Conservation (phyloP, 306 rosid species). For the Cucumis sativus region DNA sequence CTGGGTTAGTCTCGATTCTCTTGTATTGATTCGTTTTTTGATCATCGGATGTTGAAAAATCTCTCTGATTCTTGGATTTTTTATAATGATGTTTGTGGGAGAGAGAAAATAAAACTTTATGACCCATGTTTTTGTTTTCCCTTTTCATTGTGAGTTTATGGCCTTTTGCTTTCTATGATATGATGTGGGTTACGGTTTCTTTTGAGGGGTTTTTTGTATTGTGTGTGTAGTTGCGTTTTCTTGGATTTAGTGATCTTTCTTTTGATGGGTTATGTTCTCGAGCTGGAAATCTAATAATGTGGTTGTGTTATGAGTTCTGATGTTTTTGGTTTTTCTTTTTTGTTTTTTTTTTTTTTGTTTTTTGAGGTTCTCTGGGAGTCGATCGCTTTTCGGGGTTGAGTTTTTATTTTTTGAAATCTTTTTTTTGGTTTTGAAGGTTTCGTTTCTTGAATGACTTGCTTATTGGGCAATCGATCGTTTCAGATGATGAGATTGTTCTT, state of each 20-base stretch:
- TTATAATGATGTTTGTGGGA: not conserved
- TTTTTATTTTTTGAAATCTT: not conserved
- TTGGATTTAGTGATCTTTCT: not conserved
- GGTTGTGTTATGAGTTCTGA: not conserved
- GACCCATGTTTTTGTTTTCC: not conserved
- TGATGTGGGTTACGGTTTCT: not conserved
- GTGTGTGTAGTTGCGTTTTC: not conserved
- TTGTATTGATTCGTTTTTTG: not conserved
- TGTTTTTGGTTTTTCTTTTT: not conserved
- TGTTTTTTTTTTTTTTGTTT: not conserved
- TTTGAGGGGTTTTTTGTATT: not conserved
- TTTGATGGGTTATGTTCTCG: not conserved
- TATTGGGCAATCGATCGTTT: not conserved
- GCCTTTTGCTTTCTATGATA: not conserved
- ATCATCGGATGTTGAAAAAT: not conserved
- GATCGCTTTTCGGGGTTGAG: not conserved
- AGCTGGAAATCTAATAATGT: not conserved
- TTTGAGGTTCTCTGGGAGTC: not conserved
- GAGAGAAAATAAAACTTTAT: not conserved
- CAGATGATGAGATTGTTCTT: not conserved
- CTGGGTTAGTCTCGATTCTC: conserved; percentile 4
- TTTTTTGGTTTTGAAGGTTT: not conserved
- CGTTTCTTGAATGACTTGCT: not conserved
- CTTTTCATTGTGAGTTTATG: not conserved
- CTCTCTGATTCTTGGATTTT: not conserved